These are phyloP conservation scores for Ensete glaucum DNA, from an alignment of 176 grass and related monocot species.

Conservation along the genomic window DNA sequence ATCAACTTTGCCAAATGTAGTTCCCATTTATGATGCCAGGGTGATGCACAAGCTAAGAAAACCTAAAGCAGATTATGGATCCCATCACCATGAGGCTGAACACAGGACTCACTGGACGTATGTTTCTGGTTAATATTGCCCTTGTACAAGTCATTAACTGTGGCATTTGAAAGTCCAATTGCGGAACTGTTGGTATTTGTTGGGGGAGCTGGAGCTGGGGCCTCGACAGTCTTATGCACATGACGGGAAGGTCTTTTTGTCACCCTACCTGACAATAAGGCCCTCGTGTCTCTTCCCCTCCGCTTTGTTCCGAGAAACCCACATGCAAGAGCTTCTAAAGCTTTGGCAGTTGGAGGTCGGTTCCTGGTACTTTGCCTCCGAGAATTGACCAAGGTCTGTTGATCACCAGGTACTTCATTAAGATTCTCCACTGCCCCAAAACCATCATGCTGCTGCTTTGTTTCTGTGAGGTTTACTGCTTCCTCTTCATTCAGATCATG, in stretches of 20 bases:
- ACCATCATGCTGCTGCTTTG: conserved; percentile 5
- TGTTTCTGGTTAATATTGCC: not conserved
- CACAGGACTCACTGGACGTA: no score
- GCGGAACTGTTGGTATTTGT: no score
- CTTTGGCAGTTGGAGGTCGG: conserved; percentile 62
- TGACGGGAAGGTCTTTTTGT: conserved; percentile 30
- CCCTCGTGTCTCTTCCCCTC: conserved; percentile 30
- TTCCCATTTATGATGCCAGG: not conserved
- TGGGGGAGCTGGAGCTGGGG: not conserved
- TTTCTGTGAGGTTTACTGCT: conserved; percentile 17
- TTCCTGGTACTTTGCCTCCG: conserved; percentile 70
- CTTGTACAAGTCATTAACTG: not conserved
- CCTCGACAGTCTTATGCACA: conserved; percentile 29
- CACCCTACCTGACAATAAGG: not conserved
- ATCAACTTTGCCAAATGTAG: not conserved
- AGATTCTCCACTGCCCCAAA: conserved; percentile 8
- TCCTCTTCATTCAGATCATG: conserved; percentile 23
- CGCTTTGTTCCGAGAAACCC: conserved; percentile 69
- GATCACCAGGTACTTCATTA: conserved; percentile 21
- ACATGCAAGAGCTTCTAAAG: conserved; percentile 75
- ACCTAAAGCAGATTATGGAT: not conserved
- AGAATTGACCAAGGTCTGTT: conserved; percentile 23
- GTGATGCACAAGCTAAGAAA: not conserved
- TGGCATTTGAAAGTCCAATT: not conserved
- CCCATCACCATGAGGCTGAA: not conserved